Evolutionary conservation across 148 eudicot genomes (phyloP), one percentile per base, ranked within the genome.

Genomic region (Oxyria digyna): DNA sequence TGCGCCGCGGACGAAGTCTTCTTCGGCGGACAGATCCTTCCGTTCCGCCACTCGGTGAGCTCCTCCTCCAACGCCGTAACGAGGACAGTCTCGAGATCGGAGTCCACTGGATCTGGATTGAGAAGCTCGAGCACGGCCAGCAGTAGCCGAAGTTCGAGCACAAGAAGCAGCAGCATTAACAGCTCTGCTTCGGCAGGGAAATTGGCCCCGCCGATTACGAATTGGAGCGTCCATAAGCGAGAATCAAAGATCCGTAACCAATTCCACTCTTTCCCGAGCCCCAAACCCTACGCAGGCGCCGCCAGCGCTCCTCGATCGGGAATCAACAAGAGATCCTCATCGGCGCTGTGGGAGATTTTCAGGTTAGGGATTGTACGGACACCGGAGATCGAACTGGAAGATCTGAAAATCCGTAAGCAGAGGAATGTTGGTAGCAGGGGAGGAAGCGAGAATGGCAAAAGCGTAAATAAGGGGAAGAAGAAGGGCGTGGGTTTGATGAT

Each of bases 1-100:
- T 94, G 97, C 23, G 75, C 78, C 0, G 97, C 99, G 0, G 99
- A 94, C 50, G 93, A 91, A 37, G 82, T 94, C 23, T 88, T 94
- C 72, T 88, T 80, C 68, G 74, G 83, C 18, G 99, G 99, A 15
- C 87, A 82, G 71, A 81, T 94, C 10, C 72, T 91, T 0, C 97
- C 99, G 0, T 75, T 84, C 21, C 97, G 96, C 43, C 85, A 85
- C 73, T 93, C 98, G 3, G 62, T 89, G 0, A 85, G 87, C 72
- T 85, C 85, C 15, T 18, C 20, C 38, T 27, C 38, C 10, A 31
- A 81, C 8, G n/a, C n/a, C 73, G 64, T 35, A n/a, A 78, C 69
- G 49, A 79, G 84, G 3, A 20, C 70, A 42, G 1, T 76, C 1
- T 84, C 89, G 0, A 57, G 89, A 68, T 87, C 94, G 26, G 88